Evolutionary conservation across 768 basidiomycete genomes (phyloP).

Genomic region (Rhodosporidiobolus odoratus): DNA sequence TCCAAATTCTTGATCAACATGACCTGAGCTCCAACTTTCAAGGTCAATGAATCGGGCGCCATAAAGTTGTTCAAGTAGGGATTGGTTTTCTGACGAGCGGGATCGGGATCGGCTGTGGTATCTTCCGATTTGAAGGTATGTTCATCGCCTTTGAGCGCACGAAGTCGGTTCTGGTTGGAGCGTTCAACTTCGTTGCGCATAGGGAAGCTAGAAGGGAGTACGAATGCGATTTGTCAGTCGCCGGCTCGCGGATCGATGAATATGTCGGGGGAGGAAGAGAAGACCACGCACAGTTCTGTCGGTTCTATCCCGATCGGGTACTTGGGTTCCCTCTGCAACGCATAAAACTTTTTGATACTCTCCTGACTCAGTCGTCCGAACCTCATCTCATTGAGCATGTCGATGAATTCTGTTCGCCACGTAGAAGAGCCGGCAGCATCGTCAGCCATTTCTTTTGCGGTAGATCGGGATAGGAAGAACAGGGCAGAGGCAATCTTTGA

Average conservation of each 20-base stretch:
- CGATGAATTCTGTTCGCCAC: slow-evolving; percentile 64
- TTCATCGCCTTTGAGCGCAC: slow-evolving; percentile 54
- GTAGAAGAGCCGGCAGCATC: no score
- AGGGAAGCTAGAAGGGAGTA: slow-evolving; percentile 62
- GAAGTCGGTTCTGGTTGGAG: slow-evolving; percentile 69
- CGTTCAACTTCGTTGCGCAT: slow-evolving; percentile 83
- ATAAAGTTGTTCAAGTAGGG: slow-evolving; percentile 86
- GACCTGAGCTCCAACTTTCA: slow-evolving; percentile 80
- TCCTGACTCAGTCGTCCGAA: slow-evolving; percentile 64
- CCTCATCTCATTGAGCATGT: slow-evolving; percentile 98
- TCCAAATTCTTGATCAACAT: slow-evolving; percentile 88
- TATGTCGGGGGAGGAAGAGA: background rate
- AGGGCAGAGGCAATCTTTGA: background rate
- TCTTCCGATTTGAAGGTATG: slow-evolving; percentile 60
- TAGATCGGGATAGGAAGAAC: background rate
- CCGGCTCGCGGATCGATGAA: background rate
- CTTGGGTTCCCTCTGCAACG: slow-evolving; percentile 62
- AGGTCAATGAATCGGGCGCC: slow-evolving; percentile 64
- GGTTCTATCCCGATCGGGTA: slow-evolving; percentile 57
- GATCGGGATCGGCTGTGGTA: slow-evolving; percentile 53
- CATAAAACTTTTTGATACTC: slow-evolving; percentile 67
- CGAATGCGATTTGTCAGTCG: background rate
- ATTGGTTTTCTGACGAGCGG: slow-evolving; percentile 52
- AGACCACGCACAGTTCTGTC: slow-evolving; percentile 70
- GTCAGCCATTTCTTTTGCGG: no score